phyloP scores from a whole-genome alignment of 768 basidiomycete genomes.

The Suillus americanus region DNA sequence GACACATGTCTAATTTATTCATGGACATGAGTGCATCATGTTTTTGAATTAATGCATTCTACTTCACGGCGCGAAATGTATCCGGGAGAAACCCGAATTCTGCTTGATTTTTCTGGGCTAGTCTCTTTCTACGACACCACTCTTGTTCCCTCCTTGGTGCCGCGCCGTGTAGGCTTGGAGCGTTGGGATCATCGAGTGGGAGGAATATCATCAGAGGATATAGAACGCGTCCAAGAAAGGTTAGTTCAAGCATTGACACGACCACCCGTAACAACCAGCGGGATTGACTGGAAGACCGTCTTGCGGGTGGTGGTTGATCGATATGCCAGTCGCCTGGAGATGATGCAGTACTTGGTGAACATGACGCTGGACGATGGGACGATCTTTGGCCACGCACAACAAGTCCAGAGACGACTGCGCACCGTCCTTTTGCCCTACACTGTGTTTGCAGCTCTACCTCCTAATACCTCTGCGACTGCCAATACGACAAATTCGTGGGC shows the following conservation, averaged over 20 bases:
- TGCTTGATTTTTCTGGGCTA: conserved; percentile 19
- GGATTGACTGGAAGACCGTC: conserved; percentile 43
- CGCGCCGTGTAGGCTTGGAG: conserved; percentile 12
- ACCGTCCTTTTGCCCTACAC: conserved; percentile 16
- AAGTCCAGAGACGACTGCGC: conserved; percentile 18
- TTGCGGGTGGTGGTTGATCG: conserved; percentile 39
- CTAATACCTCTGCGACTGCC: neutral
- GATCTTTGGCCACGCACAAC: conserved; percentile 6
- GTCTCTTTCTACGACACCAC: conserved; percentile 29
- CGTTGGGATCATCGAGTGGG: conserved; percentile 22
- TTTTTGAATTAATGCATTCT: conserved; percentile 15
- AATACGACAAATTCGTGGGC: conserved; percentile 12
- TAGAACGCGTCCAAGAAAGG: conserved; percentile 6
- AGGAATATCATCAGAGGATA: conserved; percentile 17
- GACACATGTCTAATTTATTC: neutral
- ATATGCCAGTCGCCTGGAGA: conserved; percentile 41
- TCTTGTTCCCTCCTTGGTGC: conserved; percentile 18
- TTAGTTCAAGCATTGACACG: conserved; percentile 10
- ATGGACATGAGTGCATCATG: neutral
- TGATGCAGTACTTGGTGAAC: conserved; percentile 38
- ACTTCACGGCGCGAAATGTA: conserved; percentile 22
- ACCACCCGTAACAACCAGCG: conserved; percentile 20
- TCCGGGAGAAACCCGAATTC: conserved; percentile 27
- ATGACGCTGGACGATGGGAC: conserved; percentile 12
- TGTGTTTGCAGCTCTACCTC: conserved; percentile 2